These are phyloP conservation scores for Neospermospora avenae DNA, from an alignment of 2,329 filamentous ascomycete genomes.

Conservation along the genomic window DNA sequence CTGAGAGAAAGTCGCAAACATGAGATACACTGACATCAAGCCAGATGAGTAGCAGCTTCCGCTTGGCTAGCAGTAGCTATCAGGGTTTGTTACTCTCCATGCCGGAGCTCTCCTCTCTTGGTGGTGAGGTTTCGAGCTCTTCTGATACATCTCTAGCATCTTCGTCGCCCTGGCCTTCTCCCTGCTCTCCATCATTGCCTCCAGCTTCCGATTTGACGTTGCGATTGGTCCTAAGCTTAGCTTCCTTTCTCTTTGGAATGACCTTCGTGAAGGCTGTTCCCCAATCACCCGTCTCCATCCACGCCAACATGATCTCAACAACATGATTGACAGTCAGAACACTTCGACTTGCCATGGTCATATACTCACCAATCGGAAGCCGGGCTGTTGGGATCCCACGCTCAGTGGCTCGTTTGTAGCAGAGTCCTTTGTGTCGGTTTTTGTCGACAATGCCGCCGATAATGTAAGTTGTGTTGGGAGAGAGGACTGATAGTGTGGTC, in stretches of 20 bases:
- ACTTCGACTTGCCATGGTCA: conserved; percentile 82
- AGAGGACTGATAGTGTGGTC: conserved; percentile 75
- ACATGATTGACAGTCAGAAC: conserved; percentile 95
- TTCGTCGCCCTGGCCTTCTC: neutral
- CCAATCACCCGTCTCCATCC: conserved; percentile 90
- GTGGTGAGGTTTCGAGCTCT: neutral
- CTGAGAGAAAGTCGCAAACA: neutral
- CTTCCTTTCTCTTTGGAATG: conserved; percentile 88
- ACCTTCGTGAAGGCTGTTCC: conserved; percentile 82
- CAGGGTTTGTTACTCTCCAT: neutral
- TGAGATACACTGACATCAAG: neutral
- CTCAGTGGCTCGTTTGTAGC: conserved; percentile 75
- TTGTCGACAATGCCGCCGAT: conserved; percentile 94
- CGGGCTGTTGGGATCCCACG: conserved; percentile 82
- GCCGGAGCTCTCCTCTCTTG: neutral
- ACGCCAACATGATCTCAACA: conserved; percentile 91
- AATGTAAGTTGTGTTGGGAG: conserved; percentile 87
- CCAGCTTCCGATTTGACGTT: conserved; percentile 1
- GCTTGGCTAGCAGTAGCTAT: neutral
- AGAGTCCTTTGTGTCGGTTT: conserved; percentile 93
- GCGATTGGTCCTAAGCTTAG: conserved; percentile 51
- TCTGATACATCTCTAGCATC: neutral
- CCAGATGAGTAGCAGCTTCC: neutral
- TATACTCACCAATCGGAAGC: conserved; percentile 90
- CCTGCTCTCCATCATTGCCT: conserved; percentile 7